Percentiles rank a stretch among this genome's conserved stretches.
Conservation (phyloP, 1,284 basidiomycete species). For the Ceratobasidium sp. region DNA sequence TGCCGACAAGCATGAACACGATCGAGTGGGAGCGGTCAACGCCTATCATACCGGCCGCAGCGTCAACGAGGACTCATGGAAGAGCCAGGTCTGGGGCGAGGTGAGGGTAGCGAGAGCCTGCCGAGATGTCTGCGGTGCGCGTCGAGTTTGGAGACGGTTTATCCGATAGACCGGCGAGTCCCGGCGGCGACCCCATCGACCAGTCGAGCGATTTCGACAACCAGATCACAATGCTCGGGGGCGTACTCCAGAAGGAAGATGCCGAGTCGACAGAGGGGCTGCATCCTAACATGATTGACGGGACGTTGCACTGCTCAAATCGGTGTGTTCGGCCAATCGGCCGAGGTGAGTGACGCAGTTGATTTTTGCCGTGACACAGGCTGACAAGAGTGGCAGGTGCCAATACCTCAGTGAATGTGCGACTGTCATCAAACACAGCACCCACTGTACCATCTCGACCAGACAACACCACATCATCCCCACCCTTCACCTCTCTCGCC, state of each 20-base stretch:
- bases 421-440: conserved; percentile 55
- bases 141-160: conserved; percentile 22
- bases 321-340: conserved; percentile 55
- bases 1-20: conserved; percentile 63
- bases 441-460: conserved; percentile 63
- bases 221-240: conserved; percentile 64
- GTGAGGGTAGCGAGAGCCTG: conserved; percentile 56
- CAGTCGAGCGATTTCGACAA: conserved; percentile 58
- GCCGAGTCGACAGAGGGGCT: conserved; percentile 80
- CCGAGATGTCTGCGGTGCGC: conserved; percentile 30
- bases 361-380: not conserved
- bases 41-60: conserved; percentile 60
- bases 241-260: conserved; percentile 76
- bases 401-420: conserved; percentile 75
- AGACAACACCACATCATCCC: conserved; percentile 55
- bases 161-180: conserved; percentile 16
- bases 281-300: conserved; percentile 82
- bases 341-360: conserved; percentile 31
- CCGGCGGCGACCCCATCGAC: not conserved
- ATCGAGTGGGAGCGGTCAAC: conserved; percentile 48
- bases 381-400: conserved; percentile 7
- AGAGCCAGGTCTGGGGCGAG: conserved; percentile 73
- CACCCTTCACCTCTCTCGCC: conserved; percentile 55
- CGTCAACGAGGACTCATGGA: conserved; percentile 70
- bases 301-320: conserved; percentile 92